Evolutionary conservation across 768 basidiomycete genomes (phyloP), one percentile per base, ranked within the genome.

Genomic region (Russula earlei): DNA sequence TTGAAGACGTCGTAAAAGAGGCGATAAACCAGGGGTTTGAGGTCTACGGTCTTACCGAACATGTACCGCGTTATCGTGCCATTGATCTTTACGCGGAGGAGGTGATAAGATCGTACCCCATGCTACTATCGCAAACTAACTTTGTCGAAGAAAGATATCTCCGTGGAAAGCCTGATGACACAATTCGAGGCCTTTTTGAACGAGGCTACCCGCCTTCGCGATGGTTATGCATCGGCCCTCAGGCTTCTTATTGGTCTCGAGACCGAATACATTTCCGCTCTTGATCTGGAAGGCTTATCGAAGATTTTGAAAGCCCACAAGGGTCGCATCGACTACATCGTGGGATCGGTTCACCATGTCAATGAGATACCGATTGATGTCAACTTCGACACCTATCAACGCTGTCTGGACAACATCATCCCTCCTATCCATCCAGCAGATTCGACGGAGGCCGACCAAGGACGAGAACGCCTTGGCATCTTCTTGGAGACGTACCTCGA

Each of bases 31-130:
- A 86, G 67, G 80, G 83, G 0, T 98, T 98, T 67, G 72, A 78
- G 56, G 74, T 87, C 0, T 98, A 84, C 66, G 92, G 94, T 1
- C 73, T 98, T 56, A 89, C 85, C 4, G 96, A 98, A 71, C 96
- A 98, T 69, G 86, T 86, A 49, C 95, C 96, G 25, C 82, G 95
- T 25, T 95, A 93, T 70, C 77, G 91, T 55, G 55, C 63, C 2
- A 68, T 77, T 33, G 93, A 99, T 67, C 73, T 98, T 27, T 98
- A 96, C 68, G 94, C 95, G 19, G 96, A 98, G 74, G 96, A 99
- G 82, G 93, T 94, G 66, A 64, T 72, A 31, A 41, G 50, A 48
- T 41, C 44, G 44, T 31, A 41, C 40, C 56, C 62, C 29, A 38
- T 51, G 40, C 34, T 41, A 20, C 4, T 9, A 19, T 27, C 1